Conservation (phyloP, 2,329 filamentous ascomycete species). For the Cladosporium halotolerans region DNA sequence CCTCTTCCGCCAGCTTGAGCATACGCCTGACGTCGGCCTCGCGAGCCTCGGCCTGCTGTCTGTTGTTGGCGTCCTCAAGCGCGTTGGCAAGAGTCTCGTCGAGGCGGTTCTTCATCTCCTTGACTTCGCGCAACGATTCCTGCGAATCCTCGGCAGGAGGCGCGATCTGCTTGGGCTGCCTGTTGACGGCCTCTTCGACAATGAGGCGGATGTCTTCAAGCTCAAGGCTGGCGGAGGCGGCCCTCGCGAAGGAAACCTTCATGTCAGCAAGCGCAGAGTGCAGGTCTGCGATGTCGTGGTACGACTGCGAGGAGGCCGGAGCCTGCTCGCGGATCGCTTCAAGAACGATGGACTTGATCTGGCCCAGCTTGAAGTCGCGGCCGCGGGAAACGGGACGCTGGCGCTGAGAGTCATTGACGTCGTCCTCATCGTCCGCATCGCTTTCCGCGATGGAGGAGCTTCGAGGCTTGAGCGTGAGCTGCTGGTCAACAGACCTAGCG, state of each 20-base stretch:
- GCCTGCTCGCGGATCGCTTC: conserved; percentile 52
- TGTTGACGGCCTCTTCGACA: conserved; percentile 30
- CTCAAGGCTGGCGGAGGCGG: conserved; percentile 39
- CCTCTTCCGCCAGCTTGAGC: conserved; percentile 45
- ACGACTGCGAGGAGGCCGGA: conserved; percentile 20
- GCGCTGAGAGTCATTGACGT: conserved; percentile 53
- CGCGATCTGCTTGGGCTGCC: conserved; percentile 25
- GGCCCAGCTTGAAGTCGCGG: conserved; percentile 72
- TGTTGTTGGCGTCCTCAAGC: conserved; percentile 37
- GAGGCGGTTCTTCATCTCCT: conserved; percentile 26
- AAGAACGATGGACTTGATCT: conserved; percentile 56
- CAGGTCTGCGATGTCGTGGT: conserved; percentile 33
- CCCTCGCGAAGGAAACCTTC: conserved; percentile 42
- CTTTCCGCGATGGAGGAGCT: conserved; percentile 57
- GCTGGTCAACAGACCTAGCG: conserved; percentile 57
- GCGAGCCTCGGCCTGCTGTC: conserved; percentile 38
- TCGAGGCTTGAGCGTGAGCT: conserved; percentile 17
- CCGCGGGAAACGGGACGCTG: conserved; percentile 69
- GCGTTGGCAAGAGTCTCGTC: conserved; percentile 30
- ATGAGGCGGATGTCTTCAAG: conserved; percentile 37
- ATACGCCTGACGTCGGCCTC: conserved; percentile 39
- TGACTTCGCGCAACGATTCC: conserved; percentile 22
- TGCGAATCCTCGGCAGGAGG: conserved; percentile 24
- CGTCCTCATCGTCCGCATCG: conserved; percentile 84
- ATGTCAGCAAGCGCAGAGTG: conserved; percentile 44